These are phyloP conservation scores for Ascosphaera apis DNA, from an alignment of 2,329 filamentous ascomycete genomes.

Conservation along the genomic window DNA sequence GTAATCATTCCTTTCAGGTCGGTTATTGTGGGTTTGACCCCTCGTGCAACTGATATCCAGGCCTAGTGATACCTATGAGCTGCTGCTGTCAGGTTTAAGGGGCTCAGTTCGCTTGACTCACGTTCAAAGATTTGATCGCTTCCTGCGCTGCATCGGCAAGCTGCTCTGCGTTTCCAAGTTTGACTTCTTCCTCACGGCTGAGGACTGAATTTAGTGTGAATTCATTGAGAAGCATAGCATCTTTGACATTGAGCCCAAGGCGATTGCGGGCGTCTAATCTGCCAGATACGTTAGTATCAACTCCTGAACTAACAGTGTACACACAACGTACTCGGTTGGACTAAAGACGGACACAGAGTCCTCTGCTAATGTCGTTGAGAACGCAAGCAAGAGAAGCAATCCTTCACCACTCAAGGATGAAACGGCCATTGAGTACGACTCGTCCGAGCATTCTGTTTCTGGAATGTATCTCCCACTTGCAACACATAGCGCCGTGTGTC, in stretches of 20 bases:
- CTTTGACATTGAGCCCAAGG: conserved; percentile 13
- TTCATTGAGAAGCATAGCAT: conserved; percentile 16
- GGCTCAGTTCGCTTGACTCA: conserved; percentile 7
- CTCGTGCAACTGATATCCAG: conserved; percentile 5
- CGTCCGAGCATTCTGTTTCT: conserved; percentile 12
- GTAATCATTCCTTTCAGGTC: conserved; percentile 2
- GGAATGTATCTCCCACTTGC: conserved; percentile 16
- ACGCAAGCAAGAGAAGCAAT: conserved; percentile 15
- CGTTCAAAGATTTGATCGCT: conserved; percentile 16
- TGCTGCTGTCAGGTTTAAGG: neutral
- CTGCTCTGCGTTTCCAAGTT: neutral
- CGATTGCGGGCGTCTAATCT: conserved; percentile 6
- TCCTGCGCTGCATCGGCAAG: conserved; percentile 11
- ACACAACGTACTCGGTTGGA: too few relatives aligned
- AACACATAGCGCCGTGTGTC: conserved; percentile 17
- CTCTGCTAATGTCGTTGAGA: conserved; percentile 19
- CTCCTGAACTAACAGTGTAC: conserved; percentile 2
- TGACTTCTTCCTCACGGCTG: conserved; percentile 6
- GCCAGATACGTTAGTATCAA: conserved; percentile 3
- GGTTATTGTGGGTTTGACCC: conserved; percentile 2
- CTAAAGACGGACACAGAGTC: conserved; percentile 8
- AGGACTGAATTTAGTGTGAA: conserved; percentile 14
- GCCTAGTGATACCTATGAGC: conserved; percentile 2
- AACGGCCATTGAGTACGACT: conserved; percentile 13
- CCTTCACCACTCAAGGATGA: conserved; percentile 16